phyloP scores from a whole-genome alignment of 169 alveolate species.

The Plasmodium fragile region DNA sequence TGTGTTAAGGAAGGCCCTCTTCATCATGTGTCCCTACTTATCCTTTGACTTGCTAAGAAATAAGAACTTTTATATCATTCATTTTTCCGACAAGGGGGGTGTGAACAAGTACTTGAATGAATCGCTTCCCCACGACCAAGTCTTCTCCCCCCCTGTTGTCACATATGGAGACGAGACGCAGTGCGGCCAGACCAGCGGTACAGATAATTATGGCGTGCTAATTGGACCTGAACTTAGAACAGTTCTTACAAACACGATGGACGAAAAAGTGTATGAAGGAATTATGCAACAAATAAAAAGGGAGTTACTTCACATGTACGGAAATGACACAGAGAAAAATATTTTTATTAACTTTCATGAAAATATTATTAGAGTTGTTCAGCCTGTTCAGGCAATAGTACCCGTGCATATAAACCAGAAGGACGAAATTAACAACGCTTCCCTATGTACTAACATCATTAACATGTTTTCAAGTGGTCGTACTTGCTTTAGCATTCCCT shows the following conservation, averaged over 20 bases:
- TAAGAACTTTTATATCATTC: constrained; percentile 4
- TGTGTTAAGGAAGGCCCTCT: constrained; percentile 4
- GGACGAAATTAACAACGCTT: constrained; percentile 29
- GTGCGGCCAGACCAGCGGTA: not conserved
- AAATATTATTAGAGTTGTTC: not conserved
- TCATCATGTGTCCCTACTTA: constrained; percentile 51
- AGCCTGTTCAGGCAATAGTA: constrained; percentile 19
- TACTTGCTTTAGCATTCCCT: constrained; percentile 9
- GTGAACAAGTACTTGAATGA: not conserved
- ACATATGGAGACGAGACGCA: not conserved
- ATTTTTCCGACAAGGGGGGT: constrained; percentile 1
- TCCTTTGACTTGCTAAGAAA: not conserved
- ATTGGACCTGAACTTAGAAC: not conserved
- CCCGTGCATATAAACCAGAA: constrained; percentile 23
- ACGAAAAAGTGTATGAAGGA: not conserved
- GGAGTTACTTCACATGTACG: constrained; percentile 14
- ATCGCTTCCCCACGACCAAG: not conserved
- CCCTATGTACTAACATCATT: constrained; percentile 27
- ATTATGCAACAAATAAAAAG: not conserved
- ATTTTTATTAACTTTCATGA: constrained; percentile 2
- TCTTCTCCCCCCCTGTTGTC: not conserved
- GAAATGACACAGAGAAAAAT: constrained; percentile 2
- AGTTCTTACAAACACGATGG: not conserved
- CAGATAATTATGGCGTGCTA: not conserved
- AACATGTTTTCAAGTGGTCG: constrained; percentile 37